phyloP scores from a whole-genome alignment of 257 asterid genomes.

The Phtheirospermum japonicum region DNA sequence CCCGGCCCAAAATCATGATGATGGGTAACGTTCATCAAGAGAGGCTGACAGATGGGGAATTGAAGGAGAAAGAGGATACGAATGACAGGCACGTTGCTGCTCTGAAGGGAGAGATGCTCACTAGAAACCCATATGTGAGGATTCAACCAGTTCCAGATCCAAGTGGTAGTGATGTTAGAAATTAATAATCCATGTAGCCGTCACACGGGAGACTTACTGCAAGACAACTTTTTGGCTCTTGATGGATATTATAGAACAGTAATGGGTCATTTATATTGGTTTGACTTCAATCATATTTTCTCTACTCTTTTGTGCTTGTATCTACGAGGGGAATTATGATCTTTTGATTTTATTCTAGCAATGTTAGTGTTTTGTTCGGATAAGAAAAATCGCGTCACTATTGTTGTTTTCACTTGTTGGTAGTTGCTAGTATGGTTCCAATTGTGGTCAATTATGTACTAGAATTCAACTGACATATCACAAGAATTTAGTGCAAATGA shows the following conservation, averaged over 20 bases:
- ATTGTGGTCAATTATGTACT: too few species aligned
- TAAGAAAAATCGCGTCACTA: too few species aligned
- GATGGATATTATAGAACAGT: background rate
- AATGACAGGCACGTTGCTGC: constrained; percentile 95
- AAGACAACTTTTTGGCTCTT: background rate
- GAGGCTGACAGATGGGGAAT: constrained; percentile 78
- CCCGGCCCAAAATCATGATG: constrained; percentile 77
- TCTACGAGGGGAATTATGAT: background rate
- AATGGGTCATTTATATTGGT: constrained; percentile 1
- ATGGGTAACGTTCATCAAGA: constrained; percentile 91
- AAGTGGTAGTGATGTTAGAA: constrained; percentile 31
- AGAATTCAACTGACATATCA: too few species aligned
- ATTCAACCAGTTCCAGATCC: constrained; percentile 70
- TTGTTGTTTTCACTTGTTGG: too few species aligned
- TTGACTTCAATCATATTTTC: constrained; percentile 6
- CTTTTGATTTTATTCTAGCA: constrained; percentile 12
- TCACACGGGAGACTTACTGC: too few species aligned
- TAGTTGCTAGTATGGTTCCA: too few species aligned
- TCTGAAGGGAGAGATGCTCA: constrained; percentile 80
- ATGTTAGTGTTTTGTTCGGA: constrained; percentile 12
- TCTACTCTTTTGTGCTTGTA: constrained; percentile 11
- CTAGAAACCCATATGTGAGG: constrained; percentile 81
- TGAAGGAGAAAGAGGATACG: constrained; percentile 85
- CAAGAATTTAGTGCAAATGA: too few species aligned
- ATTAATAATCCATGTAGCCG: too few species aligned